Evolutionary conservation across 768 basidiomycete species (phyloP).

Genomic region (Myochromella boudieri): DNA sequence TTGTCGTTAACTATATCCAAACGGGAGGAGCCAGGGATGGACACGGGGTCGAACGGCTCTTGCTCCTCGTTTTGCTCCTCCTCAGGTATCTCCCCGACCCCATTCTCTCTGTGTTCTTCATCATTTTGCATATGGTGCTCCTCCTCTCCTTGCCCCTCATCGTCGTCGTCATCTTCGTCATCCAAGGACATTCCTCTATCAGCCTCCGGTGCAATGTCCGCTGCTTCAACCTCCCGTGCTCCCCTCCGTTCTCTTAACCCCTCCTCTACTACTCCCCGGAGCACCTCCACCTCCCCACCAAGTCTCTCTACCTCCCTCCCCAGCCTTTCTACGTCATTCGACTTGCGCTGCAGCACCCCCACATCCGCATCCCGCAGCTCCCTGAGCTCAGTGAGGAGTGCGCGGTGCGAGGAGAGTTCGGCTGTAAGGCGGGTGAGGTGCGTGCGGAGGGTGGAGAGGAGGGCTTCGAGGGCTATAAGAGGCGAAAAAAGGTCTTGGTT

Average conservation of each 20-base stretch:
- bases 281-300: conserved; percentile 80
- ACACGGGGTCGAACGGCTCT: conserved; percentile 35
- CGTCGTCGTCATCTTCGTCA: conserved; percentile 24
- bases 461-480: conserved; percentile 70
- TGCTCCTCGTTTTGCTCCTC: conserved; percentile 29
- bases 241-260: conserved; percentile 74
- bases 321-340: conserved; percentile 65
- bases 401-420: conserved; percentile 77
- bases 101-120: conserved; percentile 12
- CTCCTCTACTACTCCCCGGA: conserved; percentile 86
- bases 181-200: conserved; percentile 36
- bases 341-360: conserved; percentile 54
- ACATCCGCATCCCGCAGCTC: conserved; percentile 63
- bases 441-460: conserved; percentile 69
- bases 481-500: conserved; percentile 7
- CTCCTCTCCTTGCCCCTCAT: conserved; percentile 20
- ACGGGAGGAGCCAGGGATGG: conserved; percentile 30
- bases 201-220: conserved; percentile 25
- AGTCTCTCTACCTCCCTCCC: conserved; percentile 78
- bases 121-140: conserved; percentile 18
- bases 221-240: conserved; percentile 44
- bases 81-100: no score
- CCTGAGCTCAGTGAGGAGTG: conserved; percentile 65
- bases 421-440: conserved; percentile 78
- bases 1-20: conserved; percentile 12